These are phyloP conservation scores for Quercus lobata DNA, from an alignment of 331 rosid species.

Conservation along the genomic window DNA sequence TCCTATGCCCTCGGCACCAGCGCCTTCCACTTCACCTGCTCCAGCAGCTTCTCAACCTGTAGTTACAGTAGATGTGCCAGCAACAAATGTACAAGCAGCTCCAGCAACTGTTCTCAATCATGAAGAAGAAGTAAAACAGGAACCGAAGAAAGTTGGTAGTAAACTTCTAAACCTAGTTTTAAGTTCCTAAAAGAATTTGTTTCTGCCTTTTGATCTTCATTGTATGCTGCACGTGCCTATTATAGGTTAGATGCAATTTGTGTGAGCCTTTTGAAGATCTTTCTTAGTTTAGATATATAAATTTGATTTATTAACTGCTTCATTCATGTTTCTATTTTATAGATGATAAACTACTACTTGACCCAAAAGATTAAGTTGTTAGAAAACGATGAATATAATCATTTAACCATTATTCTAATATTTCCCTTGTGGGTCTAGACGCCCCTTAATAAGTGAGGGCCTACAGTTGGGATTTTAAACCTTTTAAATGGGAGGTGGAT, in stretches of 20 bases:
- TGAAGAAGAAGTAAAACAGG: slow-evolving; percentile 37
- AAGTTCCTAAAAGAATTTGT: background rate
- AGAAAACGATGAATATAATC: too few species aligned
- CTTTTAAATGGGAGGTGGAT: too few species aligned
- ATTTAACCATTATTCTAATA: background rate
- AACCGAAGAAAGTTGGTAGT: slow-evolving; percentile 57
- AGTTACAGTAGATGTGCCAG: slow-evolving; percentile 70
- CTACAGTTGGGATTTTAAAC: too few species aligned
- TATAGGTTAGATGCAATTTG: background rate
- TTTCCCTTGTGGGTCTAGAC: too few species aligned
- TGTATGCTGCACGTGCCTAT: background rate
- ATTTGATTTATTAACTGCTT: background rate
- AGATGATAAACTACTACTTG: background rate
- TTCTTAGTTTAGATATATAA: background rate
- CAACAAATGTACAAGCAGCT: slow-evolving; percentile 54
- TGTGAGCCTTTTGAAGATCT: slow-evolving; percentile 10
- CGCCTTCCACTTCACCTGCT: slow-evolving; percentile 35
- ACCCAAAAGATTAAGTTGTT: too few species aligned
- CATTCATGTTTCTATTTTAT: background rate
- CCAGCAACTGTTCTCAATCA: slow-evolving; percentile 38
- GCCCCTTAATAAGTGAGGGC: too few species aligned
- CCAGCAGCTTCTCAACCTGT: slow-evolving; percentile 49
- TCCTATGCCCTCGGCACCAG: slow-evolving; percentile 48
- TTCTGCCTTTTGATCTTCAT: slow-evolving; percentile 15
- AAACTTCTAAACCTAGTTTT: slow-evolving; percentile 5